A percentile compares a stretch with the other conserved stretches of the same genome.
Evolutionary conservation across 106 monocot species (phyloP).

Genomic region (Dendrobium huoshanense): DNA sequence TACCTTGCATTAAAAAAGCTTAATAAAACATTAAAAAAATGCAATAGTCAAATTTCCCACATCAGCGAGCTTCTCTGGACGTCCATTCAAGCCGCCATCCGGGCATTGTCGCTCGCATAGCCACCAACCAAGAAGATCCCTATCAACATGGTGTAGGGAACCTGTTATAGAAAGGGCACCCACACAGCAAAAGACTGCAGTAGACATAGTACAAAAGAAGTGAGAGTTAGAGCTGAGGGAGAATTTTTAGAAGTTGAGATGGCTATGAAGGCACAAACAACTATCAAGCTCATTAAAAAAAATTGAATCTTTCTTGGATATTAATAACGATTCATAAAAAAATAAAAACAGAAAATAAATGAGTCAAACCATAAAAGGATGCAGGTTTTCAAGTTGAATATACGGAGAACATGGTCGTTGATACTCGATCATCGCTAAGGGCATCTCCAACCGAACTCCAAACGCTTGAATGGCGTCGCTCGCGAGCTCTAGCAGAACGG

Average conservation of each 20-base stretch:
- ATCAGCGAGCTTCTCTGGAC: slow-evolving; percentile 90
- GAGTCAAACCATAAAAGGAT: not conserved
- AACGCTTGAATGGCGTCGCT: no score
- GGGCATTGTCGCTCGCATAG: slow-evolving; percentile 83
- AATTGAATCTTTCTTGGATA: not conserved
- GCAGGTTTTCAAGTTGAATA: not conserved
- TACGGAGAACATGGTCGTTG: not conserved
- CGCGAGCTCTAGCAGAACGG: no score
- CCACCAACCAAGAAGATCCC: slow-evolving; percentile 99
- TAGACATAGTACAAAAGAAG: not conserved
- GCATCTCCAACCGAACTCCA: no score
- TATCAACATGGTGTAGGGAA: slow-evolving; percentile 68
- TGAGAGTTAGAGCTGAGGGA: not conserved
- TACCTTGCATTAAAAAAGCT: not conserved
- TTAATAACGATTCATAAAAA: not conserved
- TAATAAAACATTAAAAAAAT: not conserved
- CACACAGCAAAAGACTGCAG: slow-evolving; percentile 92
- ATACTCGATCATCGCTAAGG: not conserved
- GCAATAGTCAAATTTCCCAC: slow-evolving; percentile 21
- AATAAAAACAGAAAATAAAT: not conserved
- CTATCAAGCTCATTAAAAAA: not conserved
- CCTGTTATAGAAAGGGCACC: slow-evolving; percentile 92
- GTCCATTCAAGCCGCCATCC: slow-evolving; percentile 84
- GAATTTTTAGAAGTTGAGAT: no score
- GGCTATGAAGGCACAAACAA: not conserved